Evolutionary conservation across 257 asterid species (phyloP).

Genomic region (Primulina eburnea): DNA sequence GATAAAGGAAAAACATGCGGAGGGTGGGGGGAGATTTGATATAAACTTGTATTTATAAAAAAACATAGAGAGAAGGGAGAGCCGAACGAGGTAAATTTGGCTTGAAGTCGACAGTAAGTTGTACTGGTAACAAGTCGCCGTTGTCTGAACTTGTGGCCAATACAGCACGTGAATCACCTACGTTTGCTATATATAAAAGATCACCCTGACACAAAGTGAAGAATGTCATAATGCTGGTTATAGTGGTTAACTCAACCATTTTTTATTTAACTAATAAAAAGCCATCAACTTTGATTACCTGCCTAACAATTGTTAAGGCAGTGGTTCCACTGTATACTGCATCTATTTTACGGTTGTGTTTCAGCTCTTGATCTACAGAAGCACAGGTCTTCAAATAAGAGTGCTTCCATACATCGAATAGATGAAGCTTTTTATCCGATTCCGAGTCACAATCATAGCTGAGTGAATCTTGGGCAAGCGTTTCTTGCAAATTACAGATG

Average conservation of each 20-base stretch:
- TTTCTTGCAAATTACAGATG: constrained; percentile 77
- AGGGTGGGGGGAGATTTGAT: no score
- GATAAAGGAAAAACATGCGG: no score
- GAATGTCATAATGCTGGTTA: background rate
- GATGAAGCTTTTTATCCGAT: constrained; percentile 49
- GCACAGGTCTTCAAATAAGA: constrained; percentile 86
- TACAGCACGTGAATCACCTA: constrained; percentile 96
- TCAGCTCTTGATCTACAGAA: constrained; percentile 75
- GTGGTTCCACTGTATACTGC: constrained; percentile 87
- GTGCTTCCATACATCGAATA: constrained; percentile 72
- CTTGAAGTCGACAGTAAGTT: constrained; percentile 87
- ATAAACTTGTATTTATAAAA: no score
- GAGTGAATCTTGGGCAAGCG: constrained; percentile 56
- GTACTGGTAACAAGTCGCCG: constrained; percentile 66
- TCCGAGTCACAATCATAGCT: constrained; percentile 49
- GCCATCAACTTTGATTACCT: constrained; percentile 42
- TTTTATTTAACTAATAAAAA: background rate
- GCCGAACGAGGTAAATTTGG: constrained; percentile 85
- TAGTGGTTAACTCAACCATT: background rate
- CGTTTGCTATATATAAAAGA: constrained; percentile 62
- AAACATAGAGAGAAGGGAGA: constrained; percentile 15
- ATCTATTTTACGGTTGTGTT: constrained; percentile 66
- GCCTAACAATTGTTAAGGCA: constrained; percentile 77
- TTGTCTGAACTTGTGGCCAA: constrained; percentile 65
- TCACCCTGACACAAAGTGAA: constrained; percentile 61